Evolutionary conservation across 495 filamentous ascomycete genomes (phyloP).

Genomic region (Aspergillus nanangensis): DNA sequence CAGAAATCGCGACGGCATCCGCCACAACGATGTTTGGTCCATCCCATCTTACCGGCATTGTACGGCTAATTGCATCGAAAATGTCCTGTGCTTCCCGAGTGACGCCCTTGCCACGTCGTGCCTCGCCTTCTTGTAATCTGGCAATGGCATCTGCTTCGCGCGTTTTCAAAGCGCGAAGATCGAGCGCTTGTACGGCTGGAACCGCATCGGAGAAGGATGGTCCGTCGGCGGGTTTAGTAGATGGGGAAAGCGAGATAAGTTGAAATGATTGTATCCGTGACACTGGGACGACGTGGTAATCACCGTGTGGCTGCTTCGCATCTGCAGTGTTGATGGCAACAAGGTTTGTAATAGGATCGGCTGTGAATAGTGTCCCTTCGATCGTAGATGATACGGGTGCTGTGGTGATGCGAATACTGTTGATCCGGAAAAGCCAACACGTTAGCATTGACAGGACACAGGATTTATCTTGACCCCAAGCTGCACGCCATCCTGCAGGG

Average conservation of each 20-base stretch:
- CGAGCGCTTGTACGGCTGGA: conserved; percentile 42
- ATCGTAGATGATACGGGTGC: conserved; percentile 43
- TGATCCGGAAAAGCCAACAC: neutral
- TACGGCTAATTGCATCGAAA: conserved; percentile 60
- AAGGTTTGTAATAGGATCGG: conserved; percentile 60
- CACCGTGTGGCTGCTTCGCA: conserved; percentile 39
- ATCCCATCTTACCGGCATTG: conserved; percentile 62
- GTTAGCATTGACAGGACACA: neutral
- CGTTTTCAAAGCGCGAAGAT: conserved; percentile 46
- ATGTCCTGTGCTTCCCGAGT: conserved; percentile 64
- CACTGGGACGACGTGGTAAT: conserved; percentile 62
- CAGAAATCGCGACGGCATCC: conserved; percentile 57
- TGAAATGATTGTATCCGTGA: conserved; percentile 59
- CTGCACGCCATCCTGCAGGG: no score
- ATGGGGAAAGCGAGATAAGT: conserved; percentile 38
- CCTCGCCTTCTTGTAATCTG: conserved; percentile 50
- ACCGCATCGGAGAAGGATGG: conserved; percentile 39
- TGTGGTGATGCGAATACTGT: conserved; percentile 59
- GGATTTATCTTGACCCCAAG: no score
- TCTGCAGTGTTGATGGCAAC: conserved; percentile 56
- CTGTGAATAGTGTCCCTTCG: conserved; percentile 65
- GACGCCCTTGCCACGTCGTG: conserved; percentile 56
- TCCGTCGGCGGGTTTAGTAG: conserved; percentile 27
- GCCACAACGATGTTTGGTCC: conserved; percentile 59
- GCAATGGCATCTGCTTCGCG: conserved; percentile 51